Evolutionary conservation across 2,329 filamentous ascomycete species (phyloP), one percentile per base, ranked within the genome.

Genomic region (Cadophora sp.): DNA sequence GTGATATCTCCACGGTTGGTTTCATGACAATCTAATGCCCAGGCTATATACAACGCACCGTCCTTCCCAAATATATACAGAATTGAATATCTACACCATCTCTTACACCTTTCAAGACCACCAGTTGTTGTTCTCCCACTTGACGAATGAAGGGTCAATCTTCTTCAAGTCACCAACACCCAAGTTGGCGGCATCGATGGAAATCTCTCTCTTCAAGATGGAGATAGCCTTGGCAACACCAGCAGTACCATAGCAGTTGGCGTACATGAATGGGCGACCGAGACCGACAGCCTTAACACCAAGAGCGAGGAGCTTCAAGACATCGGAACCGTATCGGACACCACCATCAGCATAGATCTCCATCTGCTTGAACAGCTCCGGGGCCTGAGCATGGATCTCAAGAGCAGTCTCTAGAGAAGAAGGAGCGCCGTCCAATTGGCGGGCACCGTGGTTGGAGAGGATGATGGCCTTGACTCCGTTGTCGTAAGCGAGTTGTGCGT

Each of bases 201-300:
- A 65, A 33, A 71, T 62, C 64, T 71, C 69, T 65, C 80, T 78
- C 78, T 83, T 84, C 71, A 87, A 75, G 13, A 87, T 78, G 61
- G 81, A 73, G 62, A 84, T 81, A 6, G 79, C 78, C 75, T 80
- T 81, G 64, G 75, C 76, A 3, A 85, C 83, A 24, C 84, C 84
- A 24, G 80, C 70, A 74, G 79, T 66, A 70, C 84, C 75, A 76
- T 83, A 86, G 45, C 81, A 74, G 70, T 85, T 84, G 59, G 82
- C 79, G 72, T 80, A 86, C 81, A 86, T 83, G 72, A 83, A 79
- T 1, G 65, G 20, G 1, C 87, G 76, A 0, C 87, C 87, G 0
- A 90, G 79, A 65, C 88, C 87, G 30, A 89, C 86, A 69, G 88
- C 88, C 71, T 84, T 85, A 0, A 87, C 87, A 4, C 87, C 87